Percentiles rank a stretch among this genome's conserved stretches.
phyloP scores from a whole-genome alignment of 116 monocot species.

The Thalassia testudinum region DNA sequence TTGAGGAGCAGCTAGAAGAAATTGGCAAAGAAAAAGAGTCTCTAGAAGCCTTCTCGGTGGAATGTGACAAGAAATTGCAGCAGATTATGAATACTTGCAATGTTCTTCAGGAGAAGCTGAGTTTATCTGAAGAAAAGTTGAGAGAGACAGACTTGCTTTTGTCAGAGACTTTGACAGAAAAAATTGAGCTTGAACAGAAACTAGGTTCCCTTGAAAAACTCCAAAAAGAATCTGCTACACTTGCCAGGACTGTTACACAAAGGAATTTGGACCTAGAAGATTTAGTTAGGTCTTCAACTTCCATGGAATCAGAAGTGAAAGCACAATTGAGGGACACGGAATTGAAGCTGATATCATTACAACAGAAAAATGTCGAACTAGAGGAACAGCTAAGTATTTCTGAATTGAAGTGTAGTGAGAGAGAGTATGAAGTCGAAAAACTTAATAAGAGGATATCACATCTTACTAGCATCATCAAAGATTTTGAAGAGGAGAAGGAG shows the following conservation, averaged over 20 bases:
- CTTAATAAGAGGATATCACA: constrained; percentile 29
- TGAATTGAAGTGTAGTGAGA: constrained; percentile 34
- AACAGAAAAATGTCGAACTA: constrained; percentile 42
- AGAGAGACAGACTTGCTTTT: constrained; percentile 33
- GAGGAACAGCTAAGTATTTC: constrained; percentile 30
- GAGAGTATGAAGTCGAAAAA: constrained; percentile 27
- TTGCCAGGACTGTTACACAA: constrained; percentile 20
- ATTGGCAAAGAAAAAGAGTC: constrained; percentile 42
- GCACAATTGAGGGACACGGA: constrained; percentile 41
- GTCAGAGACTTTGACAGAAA: constrained; percentile 29
- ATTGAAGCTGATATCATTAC: constrained; percentile 25
- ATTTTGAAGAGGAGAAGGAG: constrained; percentile 29
- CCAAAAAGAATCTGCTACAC: constrained; percentile 21
- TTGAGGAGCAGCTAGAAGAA: constrained; percentile 37
- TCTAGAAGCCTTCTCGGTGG: constrained; percentile 28
- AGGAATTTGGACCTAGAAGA: constrained; percentile 53
- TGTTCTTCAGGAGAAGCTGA: constrained; percentile 39
- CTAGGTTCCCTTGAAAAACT: constrained; percentile 36
- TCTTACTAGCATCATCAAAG: constrained; percentile 18
- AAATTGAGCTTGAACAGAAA: constrained; percentile 47
- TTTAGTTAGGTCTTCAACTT: constrained; percentile 36
- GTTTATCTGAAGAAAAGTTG: constrained; percentile 28
- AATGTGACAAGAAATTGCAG: constrained; percentile 24
- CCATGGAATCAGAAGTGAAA: constrained; percentile 32
- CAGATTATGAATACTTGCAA: constrained; percentile 19